Conservation (phyloP, 768 basidiomycete genomes). For the Trametes meyenii region DNA sequence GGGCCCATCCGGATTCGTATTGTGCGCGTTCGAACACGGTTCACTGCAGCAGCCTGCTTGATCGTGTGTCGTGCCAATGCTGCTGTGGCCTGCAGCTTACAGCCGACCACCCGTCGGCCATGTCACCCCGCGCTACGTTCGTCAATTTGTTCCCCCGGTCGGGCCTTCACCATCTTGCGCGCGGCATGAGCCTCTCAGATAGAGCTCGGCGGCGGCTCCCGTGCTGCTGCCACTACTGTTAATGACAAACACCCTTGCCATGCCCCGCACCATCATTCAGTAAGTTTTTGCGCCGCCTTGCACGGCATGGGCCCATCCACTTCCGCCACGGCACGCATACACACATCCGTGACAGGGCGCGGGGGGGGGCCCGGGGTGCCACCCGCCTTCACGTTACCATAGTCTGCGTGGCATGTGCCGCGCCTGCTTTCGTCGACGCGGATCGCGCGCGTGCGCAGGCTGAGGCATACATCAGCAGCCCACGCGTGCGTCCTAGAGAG, state of each 20-base stretch:
- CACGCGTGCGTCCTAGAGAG: too few species aligned
- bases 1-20: neutral
- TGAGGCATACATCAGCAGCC: too few species aligned
- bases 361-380: too few species aligned
- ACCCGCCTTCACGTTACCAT: neutral
- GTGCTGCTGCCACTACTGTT: too few species aligned
- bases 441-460: conserved; percentile 5
- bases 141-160: conserved; percentile 16
- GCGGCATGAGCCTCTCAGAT: conserved; percentile 12
- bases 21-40: neutral
- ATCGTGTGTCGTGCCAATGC: conserved; percentile 1
- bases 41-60: conserved; percentile 9
- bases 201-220: conserved; percentile 9
- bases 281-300: conserved; percentile 3
- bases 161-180: conserved; percentile 3
- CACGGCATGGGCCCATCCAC: neutral
- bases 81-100: conserved; percentile 4
- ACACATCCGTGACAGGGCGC: conserved; percentile 3
- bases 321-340: neutral
- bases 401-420: neutral
- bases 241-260: neutral
- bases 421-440: conserved; percentile 9
- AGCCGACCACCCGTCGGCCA: neutral
- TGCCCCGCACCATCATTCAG: neutral
- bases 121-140: neutral